Evolutionary conservation across 176 grass and related monocot genomes (phyloP).

Genomic region (Musa acuminata): DNA sequence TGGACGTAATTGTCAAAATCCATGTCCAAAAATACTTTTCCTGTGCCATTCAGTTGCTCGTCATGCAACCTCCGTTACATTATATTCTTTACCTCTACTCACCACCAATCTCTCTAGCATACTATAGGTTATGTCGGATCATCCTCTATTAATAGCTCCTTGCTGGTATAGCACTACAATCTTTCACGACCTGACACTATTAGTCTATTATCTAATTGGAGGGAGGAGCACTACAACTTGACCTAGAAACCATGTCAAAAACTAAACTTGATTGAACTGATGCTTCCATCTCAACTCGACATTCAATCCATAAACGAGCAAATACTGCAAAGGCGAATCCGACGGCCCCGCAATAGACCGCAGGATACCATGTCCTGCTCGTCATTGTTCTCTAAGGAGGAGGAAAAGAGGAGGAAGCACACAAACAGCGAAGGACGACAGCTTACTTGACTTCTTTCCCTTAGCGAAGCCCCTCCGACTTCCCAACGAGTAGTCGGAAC

Average conservation of each 20-base stretch:
- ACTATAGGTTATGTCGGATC: too few relatives aligned
- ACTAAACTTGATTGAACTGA: too few relatives aligned
- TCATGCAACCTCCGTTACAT: background rate
- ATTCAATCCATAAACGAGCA: background rate
- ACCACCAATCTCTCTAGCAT: background rate
- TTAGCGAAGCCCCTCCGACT: conserved; percentile 56
- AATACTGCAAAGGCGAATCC: background rate
- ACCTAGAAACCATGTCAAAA: too few relatives aligned
- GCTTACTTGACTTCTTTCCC: conserved; percentile 70
- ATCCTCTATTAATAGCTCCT: too few relatives aligned
- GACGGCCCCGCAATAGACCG: too few relatives aligned
- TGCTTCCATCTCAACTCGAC: background rate
- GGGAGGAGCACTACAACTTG: too few relatives aligned
- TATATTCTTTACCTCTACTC: background rate
- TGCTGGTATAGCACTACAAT: too few relatives aligned
- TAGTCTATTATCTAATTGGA: too few relatives aligned
- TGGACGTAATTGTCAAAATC: too few relatives aligned
- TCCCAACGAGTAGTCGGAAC: background rate
- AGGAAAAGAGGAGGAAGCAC: background rate
- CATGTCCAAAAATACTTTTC: background rate
- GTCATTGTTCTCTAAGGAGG: background rate
- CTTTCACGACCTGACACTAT: too few relatives aligned
- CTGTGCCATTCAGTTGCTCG: background rate
- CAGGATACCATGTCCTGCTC: too few relatives aligned
- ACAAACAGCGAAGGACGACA: background rate